Percentiles rank a stretch among this genome's conserved stretches.
Conservation (phyloP, 176 grass and related monocot genomes). For the Bonia amplexicaulis region DNA sequence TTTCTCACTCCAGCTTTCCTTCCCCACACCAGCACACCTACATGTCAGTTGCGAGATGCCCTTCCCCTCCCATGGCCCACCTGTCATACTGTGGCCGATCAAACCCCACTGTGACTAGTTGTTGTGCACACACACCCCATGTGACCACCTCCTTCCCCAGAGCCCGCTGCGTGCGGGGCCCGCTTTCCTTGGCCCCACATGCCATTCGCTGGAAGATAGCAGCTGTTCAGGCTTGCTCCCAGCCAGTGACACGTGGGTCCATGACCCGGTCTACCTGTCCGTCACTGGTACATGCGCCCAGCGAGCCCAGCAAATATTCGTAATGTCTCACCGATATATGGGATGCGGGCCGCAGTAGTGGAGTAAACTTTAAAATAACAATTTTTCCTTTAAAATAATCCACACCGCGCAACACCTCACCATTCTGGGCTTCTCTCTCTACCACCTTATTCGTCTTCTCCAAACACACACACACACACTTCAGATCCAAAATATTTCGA, state of each 20-base stretch:
- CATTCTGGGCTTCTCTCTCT: not conserved
- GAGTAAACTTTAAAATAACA: too few relatives aligned
- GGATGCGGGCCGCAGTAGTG: too few relatives aligned
- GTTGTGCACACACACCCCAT: too few relatives aligned
- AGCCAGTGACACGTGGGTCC: not conserved
- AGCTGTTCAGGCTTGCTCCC: not conserved
- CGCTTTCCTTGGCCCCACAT: not conserved
- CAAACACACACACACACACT: not conserved
- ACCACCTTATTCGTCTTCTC: not conserved
- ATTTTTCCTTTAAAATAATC: too few relatives aligned
- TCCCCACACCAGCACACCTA: not conserved
- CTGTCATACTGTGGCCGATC: not conserved
- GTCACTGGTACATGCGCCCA: not conserved
- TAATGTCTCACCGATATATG: too few relatives aligned
- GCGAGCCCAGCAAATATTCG: too few relatives aligned
- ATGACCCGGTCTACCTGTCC: constrained; percentile 36
- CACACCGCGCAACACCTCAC: not conserved
- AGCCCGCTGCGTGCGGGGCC: not conserved
- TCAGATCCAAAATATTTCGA: not conserved
- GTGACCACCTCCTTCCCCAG: too few relatives aligned
- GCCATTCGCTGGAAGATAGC: not conserved
- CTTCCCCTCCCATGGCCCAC: not conserved
- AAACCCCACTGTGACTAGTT: not conserved
- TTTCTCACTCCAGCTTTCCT: not conserved
- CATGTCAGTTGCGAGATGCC: not conserved